These are phyloP conservation scores for Yamadazyma phyllophila DNA, from an alignment of 805 yeast species.

Conservation along the genomic window DNA sequence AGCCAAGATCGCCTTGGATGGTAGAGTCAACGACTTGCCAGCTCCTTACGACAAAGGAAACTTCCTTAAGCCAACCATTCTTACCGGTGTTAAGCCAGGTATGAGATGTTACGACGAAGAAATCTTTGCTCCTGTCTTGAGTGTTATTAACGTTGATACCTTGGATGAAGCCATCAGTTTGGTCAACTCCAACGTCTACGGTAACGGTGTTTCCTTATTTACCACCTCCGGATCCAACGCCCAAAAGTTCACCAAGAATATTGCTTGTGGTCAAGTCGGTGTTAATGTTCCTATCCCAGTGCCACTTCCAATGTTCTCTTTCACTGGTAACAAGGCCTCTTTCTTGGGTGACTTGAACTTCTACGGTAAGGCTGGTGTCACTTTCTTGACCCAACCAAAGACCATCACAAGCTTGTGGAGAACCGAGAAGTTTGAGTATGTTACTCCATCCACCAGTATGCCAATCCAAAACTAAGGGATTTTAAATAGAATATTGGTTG, in stretches of 20 bases:
- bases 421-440: conserved; percentile 44
- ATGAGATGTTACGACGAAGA: conserved; percentile 73
- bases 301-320: conserved; percentile 77
- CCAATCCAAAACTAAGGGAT: conserved; percentile 55
- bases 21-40: conserved; percentile 43
- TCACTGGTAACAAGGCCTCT: conserved; percentile 73
- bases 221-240: conserved; percentile 70
- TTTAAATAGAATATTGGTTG: too few species aligned
- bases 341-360: conserved; percentile 78
- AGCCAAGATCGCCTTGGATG: conserved; percentile 62
- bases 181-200: conserved; percentile 58
- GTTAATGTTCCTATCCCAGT: conserved; percentile 79
- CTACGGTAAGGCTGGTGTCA: conserved; percentile 73
- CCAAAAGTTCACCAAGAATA: conserved; percentile 63
- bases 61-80: conserved; percentile 70
- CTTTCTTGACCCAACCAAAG: conserved; percentile 71
- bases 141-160: conserved; percentile 59
- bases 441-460: conserved; percentile 62
- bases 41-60: conserved; percentile 52
- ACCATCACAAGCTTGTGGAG: conserved; percentile 72
- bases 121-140: conserved; percentile 74
- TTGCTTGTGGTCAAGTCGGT: conserved; percentile 77
- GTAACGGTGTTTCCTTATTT: conserved; percentile 71
- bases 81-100: conserved; percentile 61
- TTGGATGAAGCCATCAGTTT: conserved; percentile 67